Conservation (phyloP, 2,329 filamentous ascomycete genomes). For the Bipolaris oryzae region DNA sequence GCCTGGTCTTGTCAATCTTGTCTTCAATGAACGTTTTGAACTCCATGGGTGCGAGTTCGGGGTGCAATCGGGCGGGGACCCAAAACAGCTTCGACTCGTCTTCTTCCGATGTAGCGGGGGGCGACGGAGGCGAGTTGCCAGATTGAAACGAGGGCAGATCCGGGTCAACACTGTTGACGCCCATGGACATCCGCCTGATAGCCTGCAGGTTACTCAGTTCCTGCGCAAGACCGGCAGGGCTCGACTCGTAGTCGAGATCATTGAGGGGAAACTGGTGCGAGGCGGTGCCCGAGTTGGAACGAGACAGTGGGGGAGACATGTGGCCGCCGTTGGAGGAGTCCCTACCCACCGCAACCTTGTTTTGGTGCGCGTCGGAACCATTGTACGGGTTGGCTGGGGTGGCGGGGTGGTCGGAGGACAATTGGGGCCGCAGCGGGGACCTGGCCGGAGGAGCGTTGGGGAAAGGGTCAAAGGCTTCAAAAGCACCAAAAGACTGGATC, state of each 20-base stretch:
- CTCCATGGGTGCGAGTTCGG: slow-evolving; percentile 91
- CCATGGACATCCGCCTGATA: slow-evolving; percentile 92
- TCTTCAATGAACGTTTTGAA: slow-evolving; percentile 98
- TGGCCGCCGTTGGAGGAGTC: slow-evolving; percentile 26
- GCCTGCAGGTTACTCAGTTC: slow-evolving; percentile 92
- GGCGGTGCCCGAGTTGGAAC: slow-evolving; percentile 51
- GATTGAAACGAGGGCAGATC: slow-evolving; percentile 75
- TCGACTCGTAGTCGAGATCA: slow-evolving; percentile 86
- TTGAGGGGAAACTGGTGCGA: slow-evolving; percentile 74
- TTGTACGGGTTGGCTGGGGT: slow-evolving; percentile 29
- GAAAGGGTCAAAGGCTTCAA: slow-evolving; percentile 42
- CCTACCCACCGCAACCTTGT: slow-evolving; percentile 20
- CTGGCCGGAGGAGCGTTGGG: slow-evolving; percentile 49
- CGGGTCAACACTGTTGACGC: slow-evolving; percentile 73
- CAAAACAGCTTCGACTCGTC: slow-evolving; percentile 90
- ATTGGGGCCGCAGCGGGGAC: slow-evolving; percentile 49
- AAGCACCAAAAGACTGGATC: slow-evolving; percentile 43
- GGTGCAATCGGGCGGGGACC: slow-evolving; percentile 93
- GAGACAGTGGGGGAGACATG: slow-evolving; percentile 49
- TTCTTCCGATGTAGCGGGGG: slow-evolving; percentile 71
- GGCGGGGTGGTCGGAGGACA: slow-evolving; percentile 22
- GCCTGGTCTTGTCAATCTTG: slow-evolving; percentile 85
- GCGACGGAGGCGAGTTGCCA: slow-evolving; percentile 68
- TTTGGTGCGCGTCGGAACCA: slow-evolving; percentile 15
- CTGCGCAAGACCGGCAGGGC: slow-evolving; percentile 86